Conservation (phyloP, 495 filamentous ascomycete species). For the Durotheca rogersii region DNA sequence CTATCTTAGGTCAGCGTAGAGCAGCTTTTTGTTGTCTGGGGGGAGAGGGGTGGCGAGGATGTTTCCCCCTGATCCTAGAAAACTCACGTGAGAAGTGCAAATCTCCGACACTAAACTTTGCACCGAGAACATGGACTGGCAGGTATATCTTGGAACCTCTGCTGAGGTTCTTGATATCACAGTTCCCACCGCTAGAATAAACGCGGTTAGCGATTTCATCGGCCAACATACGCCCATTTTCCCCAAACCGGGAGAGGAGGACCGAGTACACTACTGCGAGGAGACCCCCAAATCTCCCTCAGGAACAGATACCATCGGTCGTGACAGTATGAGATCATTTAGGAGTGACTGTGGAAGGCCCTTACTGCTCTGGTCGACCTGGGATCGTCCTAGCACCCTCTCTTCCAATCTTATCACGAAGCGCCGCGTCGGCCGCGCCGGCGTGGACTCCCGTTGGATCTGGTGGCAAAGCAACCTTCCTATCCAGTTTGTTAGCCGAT, state of each 20-base stretch:
- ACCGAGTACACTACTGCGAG: too few relatives aligned
- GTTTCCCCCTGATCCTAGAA: too few relatives aligned
- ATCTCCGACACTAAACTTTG: conserved; percentile 92
- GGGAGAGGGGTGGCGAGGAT: background rate
- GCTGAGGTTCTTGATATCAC: conserved; percentile 89
- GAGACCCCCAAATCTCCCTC: too few relatives aligned
- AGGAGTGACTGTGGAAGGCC: conserved; percentile 45
- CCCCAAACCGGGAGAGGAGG: too few relatives aligned
- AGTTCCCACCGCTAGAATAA: conserved; percentile 56
- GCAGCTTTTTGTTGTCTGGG: background rate
- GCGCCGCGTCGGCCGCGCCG: conserved; percentile 59
- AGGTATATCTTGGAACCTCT: conserved; percentile 87
- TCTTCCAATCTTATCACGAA: conserved; percentile 73
- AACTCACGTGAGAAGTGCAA: conserved; percentile 73
- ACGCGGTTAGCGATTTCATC: conserved; percentile 12
- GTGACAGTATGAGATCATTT: background rate
- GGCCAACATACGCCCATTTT: too few relatives aligned
- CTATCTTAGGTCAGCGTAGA: conserved; percentile 29
- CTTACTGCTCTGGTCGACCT: conserved; percentile 64
- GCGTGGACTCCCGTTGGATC: conserved; percentile 69
- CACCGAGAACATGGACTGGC: conserved; percentile 78
- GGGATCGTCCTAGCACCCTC: conserved; percentile 91
- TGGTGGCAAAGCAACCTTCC: conserved; percentile 80
- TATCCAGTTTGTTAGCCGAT: conserved; percentile 61
- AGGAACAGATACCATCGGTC: too few relatives aligned